These are phyloP conservation scores for Arabidopsis hybrid DNA, from an alignment of 441 rosid genomes.

Conservation along the genomic window DNA sequence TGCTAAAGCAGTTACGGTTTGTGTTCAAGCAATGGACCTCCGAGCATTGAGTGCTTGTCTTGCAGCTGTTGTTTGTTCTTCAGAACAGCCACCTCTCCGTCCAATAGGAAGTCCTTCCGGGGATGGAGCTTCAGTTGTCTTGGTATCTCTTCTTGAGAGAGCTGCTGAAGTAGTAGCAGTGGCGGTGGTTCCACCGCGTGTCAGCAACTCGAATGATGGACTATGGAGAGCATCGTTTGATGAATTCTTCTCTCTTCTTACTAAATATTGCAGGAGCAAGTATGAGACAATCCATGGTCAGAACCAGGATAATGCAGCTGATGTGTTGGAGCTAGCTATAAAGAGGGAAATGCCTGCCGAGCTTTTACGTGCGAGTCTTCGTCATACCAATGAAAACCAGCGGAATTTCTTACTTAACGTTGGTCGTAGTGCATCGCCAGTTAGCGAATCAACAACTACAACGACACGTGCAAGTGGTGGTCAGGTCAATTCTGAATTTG, in stretches of 20 bases:
- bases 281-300: slow-evolving; percentile 74
- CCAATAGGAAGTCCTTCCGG: slow-evolving; percentile 92
- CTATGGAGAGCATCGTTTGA: slow-evolving; percentile 98
- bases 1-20: slow-evolving; percentile 70
- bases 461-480: slow-evolving; percentile 44
- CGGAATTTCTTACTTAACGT: slow-evolving; percentile 68
- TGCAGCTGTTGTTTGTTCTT: slow-evolving; percentile 95
- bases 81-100: slow-evolving; percentile 96
- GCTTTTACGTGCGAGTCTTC: slow-evolving; percentile 89
- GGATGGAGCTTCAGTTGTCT: slow-evolving; percentile 80
- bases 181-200: slow-evolving; percentile 48
- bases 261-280: slow-evolving; percentile 87
- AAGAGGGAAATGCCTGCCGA: slow-evolving; percentile 95
- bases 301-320: slow-evolving; percentile 52
- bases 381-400: slow-evolving; percentile 85
- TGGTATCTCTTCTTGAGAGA: slow-evolving; percentile 78
- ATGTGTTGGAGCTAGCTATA: slow-evolving; percentile 68
- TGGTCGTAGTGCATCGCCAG: slow-evolving; percentile 57
- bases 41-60: slow-evolving; percentile 91
- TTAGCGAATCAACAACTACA: slow-evolving; percentile 41
- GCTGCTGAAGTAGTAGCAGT: slow-evolving; percentile 58
- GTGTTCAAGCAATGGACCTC: slow-evolving; percentile 83
- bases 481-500: slow-evolving; percentile 69
- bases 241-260: slow-evolving; percentile 87
- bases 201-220: slow-evolving; percentile 58